These are phyloP conservation scores for Tripterygium wilfordii DNA, from an alignment of 177 flowering plant genomes.

Conservation along the genomic window DNA sequence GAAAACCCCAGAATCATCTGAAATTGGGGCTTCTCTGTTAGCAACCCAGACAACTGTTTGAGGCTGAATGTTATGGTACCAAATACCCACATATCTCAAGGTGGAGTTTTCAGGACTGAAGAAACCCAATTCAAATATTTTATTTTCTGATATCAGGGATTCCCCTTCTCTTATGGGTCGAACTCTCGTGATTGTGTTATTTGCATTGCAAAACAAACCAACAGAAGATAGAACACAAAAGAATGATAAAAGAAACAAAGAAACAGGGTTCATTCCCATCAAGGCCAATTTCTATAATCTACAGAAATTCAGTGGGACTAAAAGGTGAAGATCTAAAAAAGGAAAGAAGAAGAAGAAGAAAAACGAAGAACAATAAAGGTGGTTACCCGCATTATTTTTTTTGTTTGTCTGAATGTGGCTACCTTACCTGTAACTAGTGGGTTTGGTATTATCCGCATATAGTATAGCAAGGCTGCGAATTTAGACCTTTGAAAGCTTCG, in stretches of 20 bases:
- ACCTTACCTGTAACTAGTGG: no score
- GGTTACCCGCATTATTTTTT: no score
- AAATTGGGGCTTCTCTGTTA: constrained; percentile 30
- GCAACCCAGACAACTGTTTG: constrained; percentile 24
- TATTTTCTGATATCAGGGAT: constrained; percentile 4
- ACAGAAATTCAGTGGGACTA: no score
- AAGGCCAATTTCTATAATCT: background rate
- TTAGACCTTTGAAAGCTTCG: no score
- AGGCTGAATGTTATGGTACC: constrained; percentile 11
- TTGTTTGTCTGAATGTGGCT: no score
- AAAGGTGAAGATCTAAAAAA: no score
- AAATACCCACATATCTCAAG: constrained; percentile 21
- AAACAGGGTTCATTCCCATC: background rate
- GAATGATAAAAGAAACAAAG: constrained; percentile 1
- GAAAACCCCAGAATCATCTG: constrained; percentile 25
- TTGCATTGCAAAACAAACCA: constrained; percentile 4
- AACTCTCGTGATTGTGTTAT: constrained; percentile 4
- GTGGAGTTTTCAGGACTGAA: constrained; percentile 20
- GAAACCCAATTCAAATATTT: constrained; percentile 22
- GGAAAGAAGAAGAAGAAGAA: no score
- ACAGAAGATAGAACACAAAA: background rate
- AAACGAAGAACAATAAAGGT: no score
- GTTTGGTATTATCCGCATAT: no score
- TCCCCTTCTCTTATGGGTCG: constrained; percentile 14
- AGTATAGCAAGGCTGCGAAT: no score